phyloP scores from a whole-genome alignment of 2,329 filamentous ascomycete genomes.

The Setomelanomma holmii region DNA sequence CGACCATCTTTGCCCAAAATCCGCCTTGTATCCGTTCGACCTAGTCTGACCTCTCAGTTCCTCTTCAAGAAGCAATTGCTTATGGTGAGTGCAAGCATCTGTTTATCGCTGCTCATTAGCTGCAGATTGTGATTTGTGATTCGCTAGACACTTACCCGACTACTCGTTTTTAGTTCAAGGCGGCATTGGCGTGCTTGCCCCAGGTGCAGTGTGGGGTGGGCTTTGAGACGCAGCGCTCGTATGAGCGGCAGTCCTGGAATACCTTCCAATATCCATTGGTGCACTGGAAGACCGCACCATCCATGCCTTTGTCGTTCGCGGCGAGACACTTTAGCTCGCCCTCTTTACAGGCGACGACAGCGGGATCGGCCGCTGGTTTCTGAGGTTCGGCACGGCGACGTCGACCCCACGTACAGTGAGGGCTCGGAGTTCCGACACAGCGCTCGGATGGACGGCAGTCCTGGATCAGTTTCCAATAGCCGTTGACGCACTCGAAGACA shows the following conservation, averaged over 20 bases:
- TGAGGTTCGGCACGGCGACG: not conserved
- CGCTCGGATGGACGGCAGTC: constrained; percentile 3
- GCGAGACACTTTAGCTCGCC: not conserved
- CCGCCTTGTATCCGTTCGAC: too few species aligned
- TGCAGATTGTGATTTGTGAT: too few species aligned
- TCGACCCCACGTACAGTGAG: not conserved
- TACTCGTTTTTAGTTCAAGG: too few species aligned
- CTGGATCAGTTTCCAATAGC: constrained; percentile 4
- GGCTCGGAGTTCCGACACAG: constrained; percentile 1
- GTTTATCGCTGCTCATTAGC: too few species aligned
- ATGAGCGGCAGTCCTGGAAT: not conserved
- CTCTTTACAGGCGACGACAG: not conserved
- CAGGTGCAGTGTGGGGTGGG: not conserved
- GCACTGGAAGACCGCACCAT: not conserved
- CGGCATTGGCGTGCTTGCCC: too few species aligned
- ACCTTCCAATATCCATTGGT: not conserved
- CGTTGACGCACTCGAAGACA: constrained; percentile 8
- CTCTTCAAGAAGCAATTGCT: too few species aligned
- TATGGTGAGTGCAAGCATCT: too few species aligned
- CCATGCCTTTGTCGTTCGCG: not conserved
- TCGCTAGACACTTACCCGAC: too few species aligned
- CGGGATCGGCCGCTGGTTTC: not conserved
- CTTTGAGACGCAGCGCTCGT: not conserved
- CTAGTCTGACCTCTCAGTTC: too few species aligned
- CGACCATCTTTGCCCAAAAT: too few species aligned